Evolutionary conservation across 345 rosid species (phyloP).

Genomic region (Eucalyptus albens): DNA sequence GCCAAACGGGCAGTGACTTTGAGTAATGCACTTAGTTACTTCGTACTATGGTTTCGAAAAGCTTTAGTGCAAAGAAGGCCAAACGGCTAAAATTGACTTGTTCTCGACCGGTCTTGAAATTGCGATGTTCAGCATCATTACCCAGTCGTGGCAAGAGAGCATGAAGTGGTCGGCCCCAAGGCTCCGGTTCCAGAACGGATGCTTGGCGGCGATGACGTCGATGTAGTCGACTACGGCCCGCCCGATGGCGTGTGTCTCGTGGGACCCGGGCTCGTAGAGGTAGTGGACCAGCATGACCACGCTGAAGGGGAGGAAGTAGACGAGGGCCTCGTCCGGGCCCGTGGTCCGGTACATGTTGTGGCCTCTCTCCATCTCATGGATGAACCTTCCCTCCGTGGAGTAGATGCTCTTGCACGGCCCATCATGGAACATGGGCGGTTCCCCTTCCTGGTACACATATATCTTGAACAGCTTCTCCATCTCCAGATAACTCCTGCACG

Average conservation of each 20-base stretch:
- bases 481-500: conserved; percentile 19
- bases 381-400: conserved; percentile 19
- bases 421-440: conserved; percentile 15
- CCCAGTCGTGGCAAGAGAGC: conserved; percentile 87
- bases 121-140: neutral
- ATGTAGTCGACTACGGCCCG: conserved; percentile 39
- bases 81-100: neutral
- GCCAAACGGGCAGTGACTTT: neutral
- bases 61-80: neutral
- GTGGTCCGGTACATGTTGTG: conserved; percentile 9
- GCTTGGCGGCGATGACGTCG: conserved; percentile 19
- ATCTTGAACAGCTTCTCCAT: conserved; percentile 29
- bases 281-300: conserved; percentile 53
- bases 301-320: conserved; percentile 64
- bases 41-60: neutral
- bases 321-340: conserved; percentile 44
- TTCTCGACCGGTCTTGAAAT: neutral
- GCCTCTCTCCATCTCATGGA: conserved; percentile 22
- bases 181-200: conserved; percentile 71
- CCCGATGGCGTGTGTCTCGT: conserved; percentile 25
- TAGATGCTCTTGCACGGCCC: conserved; percentile 25
- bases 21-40: neutral
- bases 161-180: conserved; percentile 71
- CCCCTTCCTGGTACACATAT: conserved; percentile 24
- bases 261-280: conserved; percentile 22